Conservation (phyloP, 208 protist genomes). For the Trypanosoma cruzi region DNA sequence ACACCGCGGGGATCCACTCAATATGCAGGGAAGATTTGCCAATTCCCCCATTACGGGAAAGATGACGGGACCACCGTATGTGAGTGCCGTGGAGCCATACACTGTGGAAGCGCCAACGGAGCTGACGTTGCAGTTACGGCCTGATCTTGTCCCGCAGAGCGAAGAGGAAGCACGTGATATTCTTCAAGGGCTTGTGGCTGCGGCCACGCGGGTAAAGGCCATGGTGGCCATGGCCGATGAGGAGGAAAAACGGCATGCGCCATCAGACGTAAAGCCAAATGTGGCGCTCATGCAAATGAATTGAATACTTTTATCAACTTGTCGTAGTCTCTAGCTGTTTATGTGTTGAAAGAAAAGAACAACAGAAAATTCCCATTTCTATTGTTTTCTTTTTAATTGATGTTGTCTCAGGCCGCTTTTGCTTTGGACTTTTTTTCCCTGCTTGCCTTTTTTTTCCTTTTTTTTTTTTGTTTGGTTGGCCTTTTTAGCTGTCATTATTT, state of each 20-base stretch:
- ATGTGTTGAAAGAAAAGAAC: not conserved
- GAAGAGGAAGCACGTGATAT: conserved; percentile 29
- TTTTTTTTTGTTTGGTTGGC: too few relatives aligned
- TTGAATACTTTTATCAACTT: not conserved
- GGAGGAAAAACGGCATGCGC: conserved; percentile 11
- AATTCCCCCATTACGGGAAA: not conserved
- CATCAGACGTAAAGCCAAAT: conserved; percentile 28
- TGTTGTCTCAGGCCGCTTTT: too few relatives aligned
- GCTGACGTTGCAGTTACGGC: conserved; percentile 6
- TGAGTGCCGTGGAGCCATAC: conserved; percentile 33
- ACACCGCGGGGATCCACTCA: conserved; percentile 50
- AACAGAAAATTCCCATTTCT: not conserved
- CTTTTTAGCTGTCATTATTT: too few relatives aligned
- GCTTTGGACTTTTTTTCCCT: too few relatives aligned
- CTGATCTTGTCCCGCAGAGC: conserved; percentile 28
- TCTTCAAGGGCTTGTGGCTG: conserved; percentile 24
- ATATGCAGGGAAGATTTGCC: not conserved
- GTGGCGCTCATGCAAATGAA: not conserved
- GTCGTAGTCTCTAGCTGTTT: not conserved
- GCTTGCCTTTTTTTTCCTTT: too few relatives aligned
- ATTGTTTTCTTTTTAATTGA: too few relatives aligned
- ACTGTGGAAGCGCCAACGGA: conserved; percentile 22
- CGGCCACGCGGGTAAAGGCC: conserved; percentile 19
- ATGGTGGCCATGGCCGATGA: conserved; percentile 8
- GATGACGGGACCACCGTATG: conserved; percentile 25